These are phyloP conservation scores for Malassezia brasiliensis DNA, from an alignment of 1,284 basidiomycete genomes.

Conservation along the genomic window DNA sequence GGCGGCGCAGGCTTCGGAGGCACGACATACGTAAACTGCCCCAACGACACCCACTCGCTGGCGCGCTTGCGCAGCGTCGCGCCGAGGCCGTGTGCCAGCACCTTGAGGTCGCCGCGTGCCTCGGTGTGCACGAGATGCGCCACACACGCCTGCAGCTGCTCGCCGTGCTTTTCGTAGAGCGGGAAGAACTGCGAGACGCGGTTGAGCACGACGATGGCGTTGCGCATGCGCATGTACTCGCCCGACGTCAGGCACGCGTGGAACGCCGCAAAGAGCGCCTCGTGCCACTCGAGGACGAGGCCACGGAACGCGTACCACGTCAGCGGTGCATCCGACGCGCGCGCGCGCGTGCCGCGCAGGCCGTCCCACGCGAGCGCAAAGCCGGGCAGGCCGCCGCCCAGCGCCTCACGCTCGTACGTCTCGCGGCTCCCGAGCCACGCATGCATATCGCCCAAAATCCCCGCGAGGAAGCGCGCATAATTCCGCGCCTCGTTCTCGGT, in stretches of 20 bases:
- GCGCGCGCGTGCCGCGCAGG: constrained; percentile 6
- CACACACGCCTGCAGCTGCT: constrained; percentile 26
- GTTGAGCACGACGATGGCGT: constrained; percentile 44
- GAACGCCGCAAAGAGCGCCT: constrained; percentile 54
- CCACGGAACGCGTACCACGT: constrained; percentile 63
- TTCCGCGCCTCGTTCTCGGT: constrained; percentile 94
- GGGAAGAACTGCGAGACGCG: constrained; percentile 36
- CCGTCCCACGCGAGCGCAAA: constrained; percentile 35
- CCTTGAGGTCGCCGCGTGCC: constrained; percentile 40
- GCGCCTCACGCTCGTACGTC: constrained; percentile 36
- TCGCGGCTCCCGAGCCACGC: constrained; percentile 22
- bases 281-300: constrained; percentile 71
- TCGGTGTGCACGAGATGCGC: constrained; percentile 27
- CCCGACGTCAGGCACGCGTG: constrained; percentile 27
- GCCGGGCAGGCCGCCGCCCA: constrained; percentile 48
- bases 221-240: constrained; percentile 46
- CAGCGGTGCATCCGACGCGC: constrained; percentile 52
- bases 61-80: constrained; percentile 39
- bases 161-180: constrained; percentile 28
- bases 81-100: constrained; percentile 40
- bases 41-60: constrained; percentile 24
- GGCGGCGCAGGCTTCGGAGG: constrained; percentile 2
- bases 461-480: constrained; percentile 67
- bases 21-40: constrained; percentile 6
- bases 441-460: constrained; percentile 59